These are phyloP conservation scores for Fusarium goolgardi DNA, from an alignment of 2,329 filamentous ascomycete genomes.

Conservation along the genomic window DNA sequence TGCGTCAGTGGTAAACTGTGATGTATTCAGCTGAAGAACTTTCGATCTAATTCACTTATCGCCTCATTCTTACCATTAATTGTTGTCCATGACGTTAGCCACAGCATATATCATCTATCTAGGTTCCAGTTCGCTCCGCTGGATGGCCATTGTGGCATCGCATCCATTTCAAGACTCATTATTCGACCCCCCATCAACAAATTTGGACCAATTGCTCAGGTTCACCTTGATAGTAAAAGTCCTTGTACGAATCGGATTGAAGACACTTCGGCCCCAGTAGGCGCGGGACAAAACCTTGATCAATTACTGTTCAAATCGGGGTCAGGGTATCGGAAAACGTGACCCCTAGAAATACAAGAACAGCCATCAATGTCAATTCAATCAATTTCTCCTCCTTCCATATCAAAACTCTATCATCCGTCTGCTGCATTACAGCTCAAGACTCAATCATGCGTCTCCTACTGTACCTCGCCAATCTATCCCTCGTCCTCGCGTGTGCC, in stretches of 20 bases:
- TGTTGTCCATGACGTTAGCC: neutral
- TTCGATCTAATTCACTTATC: too few relatives aligned
- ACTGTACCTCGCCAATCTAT: constrained; percentile 1
- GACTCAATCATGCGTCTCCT: neutral
- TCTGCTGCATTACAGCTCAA: neutral
- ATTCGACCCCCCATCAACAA: neutral
- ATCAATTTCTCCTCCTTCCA: neutral
- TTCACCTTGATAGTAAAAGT: neutral
- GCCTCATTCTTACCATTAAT: neutral
- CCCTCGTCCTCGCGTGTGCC: constrained; percentile 5
- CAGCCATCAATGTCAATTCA: too few relatives aligned
- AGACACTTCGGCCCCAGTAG: neutral
- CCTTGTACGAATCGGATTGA: neutral
- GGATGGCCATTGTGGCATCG: neutral
- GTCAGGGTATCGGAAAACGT: too few relatives aligned
- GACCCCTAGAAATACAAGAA: neutral
- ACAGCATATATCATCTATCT: neutral
- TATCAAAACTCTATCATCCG: neutral
- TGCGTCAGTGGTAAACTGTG: neutral
- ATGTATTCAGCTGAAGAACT: neutral
- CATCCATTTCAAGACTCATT: neutral
- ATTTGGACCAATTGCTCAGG: neutral
- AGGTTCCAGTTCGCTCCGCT: neutral
- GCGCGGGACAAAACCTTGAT: neutral
- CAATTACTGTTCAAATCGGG: neutral